Evolutionary conservation across 805 yeast genomes (phyloP), one percentile per base, ranked within the genome.

Genomic region (Saccharomycopsis sp.): DNA sequence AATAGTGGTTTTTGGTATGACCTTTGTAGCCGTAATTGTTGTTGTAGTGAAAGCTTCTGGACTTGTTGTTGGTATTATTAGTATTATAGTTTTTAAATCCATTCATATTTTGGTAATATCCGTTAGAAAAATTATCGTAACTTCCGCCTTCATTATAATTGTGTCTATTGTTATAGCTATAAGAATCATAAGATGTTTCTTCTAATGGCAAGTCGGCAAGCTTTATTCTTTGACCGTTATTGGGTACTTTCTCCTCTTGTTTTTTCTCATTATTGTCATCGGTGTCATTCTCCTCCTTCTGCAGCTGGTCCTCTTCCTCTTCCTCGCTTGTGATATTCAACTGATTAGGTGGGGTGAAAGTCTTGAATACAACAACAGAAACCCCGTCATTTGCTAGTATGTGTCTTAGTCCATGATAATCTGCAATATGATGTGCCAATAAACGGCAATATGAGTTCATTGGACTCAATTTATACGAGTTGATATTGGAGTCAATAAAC

Each of bases 401-500:
- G 65, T 87, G 92, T 50, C 83, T 83, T 58, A 86, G 68, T 23
- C 75, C 72, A 65, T 85, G 84, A 67, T 85, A 85, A 44, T 83
- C 86, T 2, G 91, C 88, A 41, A 86, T 72, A 63, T 85, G 87
- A 69, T 87, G 92, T 0, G 86, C 78, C 56, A 87, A 70, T 52
- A 87, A 72, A 63, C 93, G 72, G 63, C 82, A 83, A 68, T 84
- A 87, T 1, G 90, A 84, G 68, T 87, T 87, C 78, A 83, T 78
- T 3, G 87, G 80, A 47, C 74, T 74, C 66, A 81, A 66, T 62
- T 75, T 71, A 75, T 73, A 65, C 34, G 78, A 69, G 67, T 75
- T 63, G 69, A 75, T 64, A 66, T 74, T 56, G 64, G 77, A 65
- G 64, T 73, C 54, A 75, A 71, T 73, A 64, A 84, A 82, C 23